phyloP scores from a whole-genome alignment of 2,329 filamentous ascomycete genomes.

The Pseudogymnoascus sp. region DNA sequence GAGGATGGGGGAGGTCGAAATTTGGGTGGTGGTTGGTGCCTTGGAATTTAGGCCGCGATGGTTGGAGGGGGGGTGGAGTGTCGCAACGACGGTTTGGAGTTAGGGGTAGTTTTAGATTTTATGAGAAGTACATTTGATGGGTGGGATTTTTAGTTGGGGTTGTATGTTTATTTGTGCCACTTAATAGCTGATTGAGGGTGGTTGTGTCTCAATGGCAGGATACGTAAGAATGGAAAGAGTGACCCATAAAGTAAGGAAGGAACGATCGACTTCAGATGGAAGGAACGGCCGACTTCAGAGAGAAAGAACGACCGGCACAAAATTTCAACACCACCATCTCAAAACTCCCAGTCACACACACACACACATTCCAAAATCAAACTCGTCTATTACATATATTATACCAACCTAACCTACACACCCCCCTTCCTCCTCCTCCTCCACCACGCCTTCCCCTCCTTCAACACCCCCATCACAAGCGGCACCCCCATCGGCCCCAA shows the following conservation, averaged over 20 bases:
- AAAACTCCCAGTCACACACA: background rate
- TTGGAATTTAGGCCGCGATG: background rate
- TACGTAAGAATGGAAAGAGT: background rate
- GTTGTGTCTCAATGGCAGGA: background rate
- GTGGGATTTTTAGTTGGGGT: background rate
- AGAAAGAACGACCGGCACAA: background rate
- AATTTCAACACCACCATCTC: background rate
- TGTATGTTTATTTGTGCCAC: background rate
- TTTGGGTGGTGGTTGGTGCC: background rate
- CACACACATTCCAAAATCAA: background rate
- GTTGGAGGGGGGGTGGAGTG: background rate
- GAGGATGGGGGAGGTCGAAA: background rate
- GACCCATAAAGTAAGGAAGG: too few species aligned
- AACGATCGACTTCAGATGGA: too few species aligned
- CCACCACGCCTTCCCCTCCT: constrained; percentile 56
- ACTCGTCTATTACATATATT: constrained; percentile 8
- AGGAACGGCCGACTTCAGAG: background rate
- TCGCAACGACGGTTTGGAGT: background rate
- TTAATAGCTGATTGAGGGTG: background rate
- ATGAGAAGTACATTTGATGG: background rate
- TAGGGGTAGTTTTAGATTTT: background rate
- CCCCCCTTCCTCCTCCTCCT: constrained; percentile 20
- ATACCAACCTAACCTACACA: background rate
- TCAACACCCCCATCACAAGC: constrained; percentile 71
- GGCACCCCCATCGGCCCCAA: constrained; percentile 88